phyloP scores from a whole-genome alignment of 805 yeast genomes.

The Debaryomyces prosopidis region DNA sequence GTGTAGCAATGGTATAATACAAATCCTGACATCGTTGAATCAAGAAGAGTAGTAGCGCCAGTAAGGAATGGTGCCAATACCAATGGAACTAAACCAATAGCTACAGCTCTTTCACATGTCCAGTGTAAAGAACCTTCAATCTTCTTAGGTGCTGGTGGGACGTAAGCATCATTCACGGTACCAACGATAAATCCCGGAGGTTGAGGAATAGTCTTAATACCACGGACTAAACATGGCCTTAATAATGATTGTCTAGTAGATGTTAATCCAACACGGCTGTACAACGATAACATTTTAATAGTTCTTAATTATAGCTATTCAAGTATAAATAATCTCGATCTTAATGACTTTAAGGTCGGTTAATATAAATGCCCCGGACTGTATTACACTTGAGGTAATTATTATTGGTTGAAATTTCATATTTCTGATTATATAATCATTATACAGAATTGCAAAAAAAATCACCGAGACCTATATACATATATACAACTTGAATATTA shows the following conservation, averaged over 20 bases:
- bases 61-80: constrained; percentile 60
- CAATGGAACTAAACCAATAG: constrained; percentile 64
- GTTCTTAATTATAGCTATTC: background rate
- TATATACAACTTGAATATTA: background rate
- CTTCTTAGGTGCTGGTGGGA: constrained; percentile 55
- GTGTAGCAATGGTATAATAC: constrained; percentile 64
- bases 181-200: constrained; percentile 77
- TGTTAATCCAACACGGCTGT: constrained; percentile 31
- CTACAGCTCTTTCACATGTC: constrained; percentile 65
- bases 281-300: constrained; percentile 22
- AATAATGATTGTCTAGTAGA: constrained; percentile 15
- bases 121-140: constrained; percentile 73
- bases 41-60: constrained; percentile 52
- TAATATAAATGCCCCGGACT: constrained; percentile 7
- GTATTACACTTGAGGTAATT: constrained; percentile 9
- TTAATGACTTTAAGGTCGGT: background rate
- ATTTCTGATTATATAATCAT: background rate
- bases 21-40: constrained; percentile 55
- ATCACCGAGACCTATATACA: background rate
- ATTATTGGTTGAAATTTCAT: constrained; percentile 12
- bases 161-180: constrained; percentile 69
- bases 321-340: background rate
- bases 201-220: constrained; percentile 54
- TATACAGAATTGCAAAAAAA: background rate
- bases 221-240: constrained; percentile 26